Percentiles rank a stretch among this genome's conserved stretches.
phyloP scores from a whole-genome alignment of 208 protist genomes.

The Angomonas ambiguus region DNA sequence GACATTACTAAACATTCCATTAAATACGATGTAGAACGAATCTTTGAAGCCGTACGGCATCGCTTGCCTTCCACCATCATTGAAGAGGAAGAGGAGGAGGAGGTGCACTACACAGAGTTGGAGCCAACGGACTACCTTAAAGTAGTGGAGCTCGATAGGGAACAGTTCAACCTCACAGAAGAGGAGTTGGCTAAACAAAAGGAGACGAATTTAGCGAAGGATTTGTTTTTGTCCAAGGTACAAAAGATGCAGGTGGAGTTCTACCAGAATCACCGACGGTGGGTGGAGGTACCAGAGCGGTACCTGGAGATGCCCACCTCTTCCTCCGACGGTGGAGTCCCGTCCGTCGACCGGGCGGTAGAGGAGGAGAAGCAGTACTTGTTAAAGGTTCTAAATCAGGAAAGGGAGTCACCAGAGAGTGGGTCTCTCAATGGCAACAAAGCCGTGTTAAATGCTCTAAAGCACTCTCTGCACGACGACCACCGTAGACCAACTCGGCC shows the following conservation, averaged over 20 bases:
- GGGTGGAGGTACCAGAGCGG: slow-evolving; percentile 75
- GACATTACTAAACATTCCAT: slow-evolving; percentile 64
- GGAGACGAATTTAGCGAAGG: slow-evolving; percentile 47
- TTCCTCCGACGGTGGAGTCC: neutral
- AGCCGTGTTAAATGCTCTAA: neutral
- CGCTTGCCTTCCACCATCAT: slow-evolving; percentile 49
- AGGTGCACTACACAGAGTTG: slow-evolving; percentile 31
- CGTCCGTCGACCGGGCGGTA: neutral
- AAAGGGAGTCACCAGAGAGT: neutral
- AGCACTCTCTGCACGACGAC: neutral
- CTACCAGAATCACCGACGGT: slow-evolving; percentile 68
- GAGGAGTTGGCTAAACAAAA: slow-evolving; percentile 43
- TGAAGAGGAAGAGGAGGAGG: slow-evolving; percentile 12
- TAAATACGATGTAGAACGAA: slow-evolving; percentile 22
- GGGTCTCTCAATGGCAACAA: neutral
- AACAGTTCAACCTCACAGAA: slow-evolving; percentile 17
- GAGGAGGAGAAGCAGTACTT: slow-evolving; percentile 1
- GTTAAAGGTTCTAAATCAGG: neutral
- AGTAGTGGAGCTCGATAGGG: neutral
- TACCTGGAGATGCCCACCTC: slow-evolving; percentile 27
- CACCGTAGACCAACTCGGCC: slow-evolving; percentile 11
- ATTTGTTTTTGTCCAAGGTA: slow-evolving; percentile 65
- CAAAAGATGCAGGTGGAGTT: slow-evolving; percentile 75
- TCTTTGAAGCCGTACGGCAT: slow-evolving; percentile 50
- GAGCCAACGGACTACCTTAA: slow-evolving; percentile 8